These are phyloP conservation scores for Sechiopsis laciniata DNA, from an alignment of 306 rosid species.

Conservation along the genomic window DNA sequence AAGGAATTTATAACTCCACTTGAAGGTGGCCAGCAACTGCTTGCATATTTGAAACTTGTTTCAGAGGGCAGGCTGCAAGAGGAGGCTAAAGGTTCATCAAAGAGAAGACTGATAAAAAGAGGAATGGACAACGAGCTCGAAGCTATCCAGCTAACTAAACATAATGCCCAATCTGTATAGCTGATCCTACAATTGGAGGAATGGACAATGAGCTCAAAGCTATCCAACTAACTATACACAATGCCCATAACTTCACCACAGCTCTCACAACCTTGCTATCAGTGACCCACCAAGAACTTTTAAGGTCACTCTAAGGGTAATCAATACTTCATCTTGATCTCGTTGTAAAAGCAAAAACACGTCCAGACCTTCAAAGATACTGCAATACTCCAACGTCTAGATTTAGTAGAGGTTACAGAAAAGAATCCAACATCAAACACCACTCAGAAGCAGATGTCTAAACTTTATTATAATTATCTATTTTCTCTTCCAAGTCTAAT, in stretches of 20 bases:
- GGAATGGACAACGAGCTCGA: background rate
- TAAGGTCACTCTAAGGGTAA: no score
- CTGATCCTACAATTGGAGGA: background rate
- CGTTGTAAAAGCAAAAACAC: background rate
- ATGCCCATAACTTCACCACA: background rate
- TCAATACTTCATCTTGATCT: background rate
- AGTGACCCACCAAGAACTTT: no score
- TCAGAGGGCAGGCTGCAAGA: conserved; percentile 3
- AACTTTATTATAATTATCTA: background rate
- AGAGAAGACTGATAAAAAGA: background rate
- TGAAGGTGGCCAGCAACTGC: background rate
- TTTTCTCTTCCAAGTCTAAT: background rate
- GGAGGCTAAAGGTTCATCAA: background rate
- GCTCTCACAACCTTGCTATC: background rate
- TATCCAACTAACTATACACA: background rate
- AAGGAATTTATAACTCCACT: background rate
- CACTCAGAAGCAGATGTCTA: background rate
- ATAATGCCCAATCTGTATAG: background rate
- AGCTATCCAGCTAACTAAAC: background rate
- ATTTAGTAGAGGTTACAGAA: background rate
- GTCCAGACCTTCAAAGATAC: no score
- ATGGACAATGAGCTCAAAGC: background rate
- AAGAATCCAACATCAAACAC: background rate
- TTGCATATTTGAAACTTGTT: background rate
- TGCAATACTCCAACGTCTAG: background rate